Percentiles rank a stretch among this genome's conserved stretches.
Evolutionary conservation across 2,329 filamentous ascomycete genomes (phyloP).

Genomic region (Bipolaris gigantea): DNA sequence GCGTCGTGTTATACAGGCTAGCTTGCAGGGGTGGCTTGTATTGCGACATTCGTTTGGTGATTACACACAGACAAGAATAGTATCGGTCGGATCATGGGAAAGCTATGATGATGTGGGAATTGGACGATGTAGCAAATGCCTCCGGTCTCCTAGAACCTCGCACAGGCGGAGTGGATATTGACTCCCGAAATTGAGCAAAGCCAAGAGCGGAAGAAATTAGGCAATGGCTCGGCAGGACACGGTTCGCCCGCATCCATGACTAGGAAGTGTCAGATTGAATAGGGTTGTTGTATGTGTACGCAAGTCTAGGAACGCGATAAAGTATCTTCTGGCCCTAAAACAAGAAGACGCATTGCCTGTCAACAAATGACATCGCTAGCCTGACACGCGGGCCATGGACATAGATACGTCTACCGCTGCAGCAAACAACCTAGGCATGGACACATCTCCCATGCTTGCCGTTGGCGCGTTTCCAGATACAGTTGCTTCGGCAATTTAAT

Average conservation of each 20-base stretch:
- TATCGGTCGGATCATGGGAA: too few species aligned
- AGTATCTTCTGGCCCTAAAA: too few species aligned
- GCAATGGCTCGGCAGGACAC: not conserved
- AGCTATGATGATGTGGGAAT: not conserved
- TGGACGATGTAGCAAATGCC: not conserved
- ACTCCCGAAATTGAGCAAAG: not conserved
- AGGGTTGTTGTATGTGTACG: not conserved
- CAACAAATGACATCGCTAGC: not conserved
- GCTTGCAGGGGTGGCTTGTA: not conserved
- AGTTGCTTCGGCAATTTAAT: not conserved
- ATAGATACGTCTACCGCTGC: not conserved
- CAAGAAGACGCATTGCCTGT: not conserved
- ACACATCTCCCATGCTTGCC: not conserved
- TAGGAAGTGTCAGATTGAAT: too few species aligned
- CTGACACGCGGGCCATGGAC: not conserved
- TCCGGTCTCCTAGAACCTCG: not conserved
- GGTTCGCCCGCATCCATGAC: not conserved
- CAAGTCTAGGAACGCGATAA: not conserved
- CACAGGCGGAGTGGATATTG: not conserved
- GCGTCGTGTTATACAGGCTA: not conserved
- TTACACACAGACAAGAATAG: not conserved
- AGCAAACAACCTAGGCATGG: not conserved
- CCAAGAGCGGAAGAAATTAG: not conserved
- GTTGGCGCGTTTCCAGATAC: not conserved
- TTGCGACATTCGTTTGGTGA: not conserved